Base-by-base conservation (phyloP, 306 rosid genomes). In the Astragalus glycyphyllos region DNA sequence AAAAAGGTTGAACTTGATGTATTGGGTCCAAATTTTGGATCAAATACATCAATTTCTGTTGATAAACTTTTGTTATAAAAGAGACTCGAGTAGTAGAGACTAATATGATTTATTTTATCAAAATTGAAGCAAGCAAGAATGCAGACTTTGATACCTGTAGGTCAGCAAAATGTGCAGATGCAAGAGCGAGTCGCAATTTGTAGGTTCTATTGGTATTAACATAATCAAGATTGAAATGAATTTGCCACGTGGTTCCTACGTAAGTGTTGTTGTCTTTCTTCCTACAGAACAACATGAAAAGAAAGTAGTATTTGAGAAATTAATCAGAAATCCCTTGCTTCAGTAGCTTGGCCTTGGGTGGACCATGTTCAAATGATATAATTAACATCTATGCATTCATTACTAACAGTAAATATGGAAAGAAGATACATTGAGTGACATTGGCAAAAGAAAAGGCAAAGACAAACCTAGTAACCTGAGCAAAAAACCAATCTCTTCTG, bases 401-500 rank as follows among this genome's bases (percentile, higher is more conserved):
- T 58, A 17, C 29, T 8, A 60, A 35, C 23, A 16, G 29, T 6
- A 41, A 10, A 73, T 23, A 20, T 20, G 57, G 64, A 13, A 20
- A 16, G 20, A 20, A 16, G 20, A 17, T 15, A 1, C 16, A 23
- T 1, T n/a, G 5, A 57, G 16, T 37, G 58, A 2, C 31, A 26
- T 4, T 50, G 73, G 69, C 49, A 66, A 32, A 45, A 37, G 35
- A 48, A 44, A 64, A 53, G 58, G 26, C 8, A 14, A 23, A 63
- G 8, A 14, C 62, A 40, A 41, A 90, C 98, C 98, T 89, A 71
- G 84, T 87, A 69, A 84, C 89, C 12, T 93, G 98, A 65, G 96
- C 97, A 59, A 90, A 90, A 79, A 88, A 93, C 97, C 98, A 90
- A 65, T 93, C 98, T 77, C 84, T 87, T 15, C 45, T 66, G 79